Conservation (phyloP, 2,329 filamentous ascomycete genomes). For the Ophiostoma sp. region DNA sequence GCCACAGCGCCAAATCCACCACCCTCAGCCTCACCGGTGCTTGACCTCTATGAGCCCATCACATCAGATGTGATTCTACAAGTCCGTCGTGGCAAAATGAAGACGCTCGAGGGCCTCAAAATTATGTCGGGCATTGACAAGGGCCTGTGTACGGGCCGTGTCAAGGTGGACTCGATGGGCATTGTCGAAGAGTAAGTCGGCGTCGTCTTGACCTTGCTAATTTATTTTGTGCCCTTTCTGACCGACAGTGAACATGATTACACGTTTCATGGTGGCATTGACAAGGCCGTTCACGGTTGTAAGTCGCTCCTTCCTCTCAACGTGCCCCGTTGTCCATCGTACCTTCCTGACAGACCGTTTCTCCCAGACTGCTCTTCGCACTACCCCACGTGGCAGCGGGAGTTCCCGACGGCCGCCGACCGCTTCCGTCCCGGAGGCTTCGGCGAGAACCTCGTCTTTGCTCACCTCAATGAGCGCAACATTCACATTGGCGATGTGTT, state of each 20-base stretch:
- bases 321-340: not conserved
- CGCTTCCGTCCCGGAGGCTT: constrained; percentile 60
- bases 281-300: constrained; percentile 64
- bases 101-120: constrained; percentile 52
- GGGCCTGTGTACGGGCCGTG: constrained; percentile 42
- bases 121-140: constrained; percentile 61
- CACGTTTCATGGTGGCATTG: constrained; percentile 60
- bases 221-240: not conserved
- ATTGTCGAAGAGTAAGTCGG: constrained; percentile 50
- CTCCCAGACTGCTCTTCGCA: constrained; percentile 58
- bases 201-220: too few species aligned
- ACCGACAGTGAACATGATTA: constrained; percentile 55
- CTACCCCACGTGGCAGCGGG: constrained; percentile 55
- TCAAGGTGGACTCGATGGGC: constrained; percentile 51
- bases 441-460: constrained; percentile 63
- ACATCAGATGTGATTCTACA: constrained; percentile 54
- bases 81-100: constrained; percentile 58
- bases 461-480: constrained; percentile 61
- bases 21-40: not conserved
- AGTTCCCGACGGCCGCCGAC: constrained; percentile 52
- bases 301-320: constrained; percentile 33
- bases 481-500: constrained; percentile 65
- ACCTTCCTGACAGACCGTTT: not conserved
- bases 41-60: constrained; percentile 39
- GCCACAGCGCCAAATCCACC: not conserved